Evolutionary conservation across 805 yeast genomes (phyloP), one percentile per base, ranked within the genome.

Genomic region (Myxozyma nipponensis): DNA sequence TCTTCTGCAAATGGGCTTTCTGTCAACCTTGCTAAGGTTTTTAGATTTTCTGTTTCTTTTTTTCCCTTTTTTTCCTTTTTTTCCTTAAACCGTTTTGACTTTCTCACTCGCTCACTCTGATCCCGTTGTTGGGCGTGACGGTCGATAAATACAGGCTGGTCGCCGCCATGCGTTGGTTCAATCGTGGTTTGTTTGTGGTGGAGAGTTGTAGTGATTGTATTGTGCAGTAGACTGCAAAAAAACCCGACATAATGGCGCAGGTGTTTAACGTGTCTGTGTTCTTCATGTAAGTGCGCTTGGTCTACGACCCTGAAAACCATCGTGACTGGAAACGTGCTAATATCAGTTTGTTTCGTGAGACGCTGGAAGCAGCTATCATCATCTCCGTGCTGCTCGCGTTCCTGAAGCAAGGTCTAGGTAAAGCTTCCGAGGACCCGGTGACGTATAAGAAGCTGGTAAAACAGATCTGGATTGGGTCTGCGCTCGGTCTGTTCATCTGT

Each of bases 341-440:
- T 39, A 23, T 26, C n/a, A 52, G 52, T 40, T 91, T 89, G 51
- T 84, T 91, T 69, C 84, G 98, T 76, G 98, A 91, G 73, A 75
- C 95, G 46, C 74, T 91, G 58, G 98, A 91, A 72, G 98, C 98
- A 17, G 82, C 89, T 46, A 78, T 91, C 58, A 84, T 91, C 58
- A 84, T 93, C 57, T 88, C 98, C 7, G 97, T 91, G 42, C 75
- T 91, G 56, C 75, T 91, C 50, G 93, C 98, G 38, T 91, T 91
- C 73, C 76, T 90, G 61, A 87, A 87, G 69, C 96, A 88, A 71
- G 85, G 95, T 55, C 77, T 90, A 59, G 95, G 85, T 39, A 71
- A 70, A 13, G 62, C 50, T 7, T 6, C 41, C 9, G 51, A 52
- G 21, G 64, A 62, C 47, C 61, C 62, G 15, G 25, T 58, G 70